Base-by-base conservation (phyloP, 345 rosid species). In the Eucalyptus grandis region DNA sequence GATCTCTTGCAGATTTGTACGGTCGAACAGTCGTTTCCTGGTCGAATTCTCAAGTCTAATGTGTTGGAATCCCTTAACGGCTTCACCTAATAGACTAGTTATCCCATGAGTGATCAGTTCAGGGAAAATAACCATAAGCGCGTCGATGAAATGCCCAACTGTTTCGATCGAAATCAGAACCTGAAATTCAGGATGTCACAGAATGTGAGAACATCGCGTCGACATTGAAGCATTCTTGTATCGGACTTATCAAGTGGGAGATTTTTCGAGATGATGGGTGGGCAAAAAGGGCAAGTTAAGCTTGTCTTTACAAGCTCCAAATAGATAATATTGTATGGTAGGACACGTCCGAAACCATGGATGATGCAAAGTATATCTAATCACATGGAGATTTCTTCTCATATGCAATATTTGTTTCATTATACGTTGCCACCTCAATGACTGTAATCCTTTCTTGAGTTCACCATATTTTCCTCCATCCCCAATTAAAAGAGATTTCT, bases 381-480 rank as follows among this genome's bases (percentile, higher is more conserved):
- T 65, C 46, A 72, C 10, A 37, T 37, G 82, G 14, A 72, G 46
- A 19, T 72, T 37, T 19, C 82, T 21, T 77, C 46, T 77, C 47
- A 77, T 19, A 6, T 40, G 26, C 47, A 19, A 4, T 11, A 72
- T 72, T 77, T 12, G 3, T 37, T 37, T 37, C 27, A 21, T 19
- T 19, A 37, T 77, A 77, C 2, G 0, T 11, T 11, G 46, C 3
- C 1, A 40, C 5, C 1, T 21, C 46, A 40, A 17, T 31, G 24
- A 72, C 2, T 21, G 2, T 72, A 72, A 72, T 72, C 26, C 82
- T 19, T 72, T 21, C 26, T 72, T 6, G 24, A 72, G 82, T 72
- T 72, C 5, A 11, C 22, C 26, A 37, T 37, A 40, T 72, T 37
- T 69, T 72, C 82, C 82, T 34, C 26, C 9, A 37, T 19, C 46